Evolutionary conservation across 2,329 filamentous ascomycete genomes (phyloP).

Genomic region (Alternaria sp.): DNA sequence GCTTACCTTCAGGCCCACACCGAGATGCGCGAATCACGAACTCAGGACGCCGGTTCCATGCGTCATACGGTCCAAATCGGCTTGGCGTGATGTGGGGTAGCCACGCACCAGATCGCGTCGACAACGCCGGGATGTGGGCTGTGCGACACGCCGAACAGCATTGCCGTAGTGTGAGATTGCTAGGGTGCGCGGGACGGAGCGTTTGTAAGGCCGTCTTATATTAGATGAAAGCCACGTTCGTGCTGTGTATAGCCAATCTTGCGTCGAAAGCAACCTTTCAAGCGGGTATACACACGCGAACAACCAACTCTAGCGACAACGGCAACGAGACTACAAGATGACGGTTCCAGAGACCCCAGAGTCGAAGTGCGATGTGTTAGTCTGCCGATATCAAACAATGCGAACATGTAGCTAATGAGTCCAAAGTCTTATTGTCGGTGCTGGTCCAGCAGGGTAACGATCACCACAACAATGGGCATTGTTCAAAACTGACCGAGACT

Average conservation of each 20-base stretch:
- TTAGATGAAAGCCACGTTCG: neutral
- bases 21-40: constrained; percentile 15
- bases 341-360: constrained; percentile 24
- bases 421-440: constrained; percentile 47
- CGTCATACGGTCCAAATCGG: constrained; percentile 12
- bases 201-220: neutral
- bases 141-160: constrained; percentile 21
- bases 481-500: neutral
- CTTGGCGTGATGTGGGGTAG: constrained; percentile 36
- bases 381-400: neutral
- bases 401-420: neutral
- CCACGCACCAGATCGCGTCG: constrained; percentile 3
- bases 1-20: constrained; percentile 2
- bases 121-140: neutral
- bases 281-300: neutral
- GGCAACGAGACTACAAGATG: constrained; percentile 29
- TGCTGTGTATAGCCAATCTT: neutral
- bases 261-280: neutral
- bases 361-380: constrained; percentile 47
- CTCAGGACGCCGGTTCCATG: constrained; percentile 1
- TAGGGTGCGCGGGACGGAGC: neutral
- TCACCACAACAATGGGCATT: neutral
- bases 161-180: constrained; percentile 20
- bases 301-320: neutral
- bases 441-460: constrained; percentile 40